These are phyloP conservation scores for Rhizopogon roseolus DNA, from an alignment of 768 basidiomycete species.

Conservation along the genomic window DNA sequence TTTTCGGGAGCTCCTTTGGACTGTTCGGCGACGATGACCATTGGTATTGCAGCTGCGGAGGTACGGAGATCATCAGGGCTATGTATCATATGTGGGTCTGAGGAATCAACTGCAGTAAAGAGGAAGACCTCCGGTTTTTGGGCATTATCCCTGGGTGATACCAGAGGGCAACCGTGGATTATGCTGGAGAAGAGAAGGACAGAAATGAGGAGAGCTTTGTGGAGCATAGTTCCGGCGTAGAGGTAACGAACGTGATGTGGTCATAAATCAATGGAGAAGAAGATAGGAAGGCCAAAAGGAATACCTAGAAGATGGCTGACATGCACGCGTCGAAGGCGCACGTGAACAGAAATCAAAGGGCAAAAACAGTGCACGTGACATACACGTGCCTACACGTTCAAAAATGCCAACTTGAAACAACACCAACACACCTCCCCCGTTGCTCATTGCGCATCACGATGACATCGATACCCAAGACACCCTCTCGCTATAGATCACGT, in stretches of 20 bases:
- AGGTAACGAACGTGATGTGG: slow-evolving; percentile 1
- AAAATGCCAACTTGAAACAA: neutral
- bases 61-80: slow-evolving; percentile 1
- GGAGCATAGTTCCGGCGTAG: neutral
- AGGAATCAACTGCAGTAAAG: neutral
- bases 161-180: neutral
- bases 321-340: neutral
- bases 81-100: neutral
- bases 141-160: slow-evolving; percentile 6
- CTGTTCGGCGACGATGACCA: slow-evolving; percentile 1
- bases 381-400: slow-evolving; percentile 10
- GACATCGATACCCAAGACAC: slow-evolving; percentile 37
- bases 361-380: slow-evolving; percentile 12
- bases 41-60: slow-evolving; percentile 1
- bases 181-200: neutral
- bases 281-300: neutral
- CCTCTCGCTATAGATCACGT: slow-evolving; percentile 41
- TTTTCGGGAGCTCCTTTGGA: neutral
- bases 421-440: neutral
- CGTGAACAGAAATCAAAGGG: neutral
- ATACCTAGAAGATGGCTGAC: neutral
- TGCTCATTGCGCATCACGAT: slow-evolving; percentile 5
- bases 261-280: neutral
- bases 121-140: neutral
- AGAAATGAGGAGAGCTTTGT: neutral